Evolutionary conservation across 2,329 filamentous ascomycete species (phyloP), one percentile per base, ranked within the genome.

Genomic region (Hypoxylon sp.): DNA sequence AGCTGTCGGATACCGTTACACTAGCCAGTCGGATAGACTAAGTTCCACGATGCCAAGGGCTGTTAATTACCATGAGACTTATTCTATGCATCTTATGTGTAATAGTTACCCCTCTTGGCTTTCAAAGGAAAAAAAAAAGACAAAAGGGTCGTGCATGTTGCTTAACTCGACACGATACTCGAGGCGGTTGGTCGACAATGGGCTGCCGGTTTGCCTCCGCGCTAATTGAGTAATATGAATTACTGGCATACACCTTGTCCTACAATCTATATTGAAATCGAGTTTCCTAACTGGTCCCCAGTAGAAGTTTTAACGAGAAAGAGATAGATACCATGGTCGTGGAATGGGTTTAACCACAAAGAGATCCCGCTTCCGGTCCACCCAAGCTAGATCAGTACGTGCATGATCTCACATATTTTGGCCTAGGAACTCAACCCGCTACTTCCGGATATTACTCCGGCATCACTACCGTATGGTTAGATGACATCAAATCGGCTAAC

Each of bases 231-330:
- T 11, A 11, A 12, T 2, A 8, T 26, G 8, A 23, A 1, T 26
- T 43, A 26, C 23, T 11, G 20, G 32, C 52, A 30, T 55, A n/a
- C 16, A 40, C 52, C 52, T 41, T 40, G 52, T 27, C 19, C 2
- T 12, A 17, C 23, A 5, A 20, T 25, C 16, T 32, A 4, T 17
- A 7, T 27, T 26, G 19, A 13, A 27, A 38, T 25, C 47, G 26
- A 29, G 29, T 15, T 11, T 5, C 9, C n/a, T 5, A 17, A 23
- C 42, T n/a, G 19, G 42, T 7, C 11, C 7, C 11, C 35, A 17
- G 16, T 8, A n/a, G 17, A 3, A 23, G 3, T n/a, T 21, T 8
- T 25, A 16, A 16, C 16, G 37, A 56, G 34, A 49, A 38, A 37
- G 31, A 17, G 34, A 11, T 13, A 30, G 4, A 13, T 16, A 34